Conservation (phyloP, 495 filamentous ascomycete species). For the Aspergillus ellipticus region DNA sequence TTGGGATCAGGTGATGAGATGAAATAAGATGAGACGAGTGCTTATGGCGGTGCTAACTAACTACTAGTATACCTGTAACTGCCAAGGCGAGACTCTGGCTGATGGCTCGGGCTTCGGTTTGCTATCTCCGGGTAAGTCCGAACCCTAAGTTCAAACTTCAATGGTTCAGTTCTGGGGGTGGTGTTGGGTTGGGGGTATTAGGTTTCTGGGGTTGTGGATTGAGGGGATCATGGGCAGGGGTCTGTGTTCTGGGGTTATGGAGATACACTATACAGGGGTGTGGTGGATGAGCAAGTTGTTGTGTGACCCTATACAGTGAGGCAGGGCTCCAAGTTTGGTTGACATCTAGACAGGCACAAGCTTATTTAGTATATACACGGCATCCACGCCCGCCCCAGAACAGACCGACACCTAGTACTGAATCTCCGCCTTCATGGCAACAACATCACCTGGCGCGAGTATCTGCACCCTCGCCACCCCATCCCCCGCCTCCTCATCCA, state of each 20-base stretch:
- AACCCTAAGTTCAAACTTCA: neutral
- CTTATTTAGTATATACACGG: neutral
- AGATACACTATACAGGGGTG: too few species aligned
- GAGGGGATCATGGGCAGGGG: too few species aligned
- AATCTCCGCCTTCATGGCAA: conserved; percentile 50
- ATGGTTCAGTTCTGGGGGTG: neutral
- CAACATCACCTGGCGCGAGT: conserved; percentile 33
- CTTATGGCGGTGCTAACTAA: too few species aligned
- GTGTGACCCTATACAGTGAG: neutral
- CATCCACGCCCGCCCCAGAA: neutral
- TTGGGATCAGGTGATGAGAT: neutral
- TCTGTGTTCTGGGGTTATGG: too few species aligned
- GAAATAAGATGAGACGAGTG: neutral
- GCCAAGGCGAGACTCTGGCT: too few species aligned
- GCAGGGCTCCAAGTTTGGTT: too few species aligned
- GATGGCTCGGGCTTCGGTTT: too few species aligned
- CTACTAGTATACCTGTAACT: too few species aligned
- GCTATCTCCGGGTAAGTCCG: neutral
- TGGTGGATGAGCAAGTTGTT: too few species aligned
- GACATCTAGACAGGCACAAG: neutral
- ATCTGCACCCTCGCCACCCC: conserved; percentile 34
- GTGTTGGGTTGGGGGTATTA: neutral
- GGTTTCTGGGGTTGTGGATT: too few species aligned
- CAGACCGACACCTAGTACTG: neutral
- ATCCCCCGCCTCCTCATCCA: conserved; percentile 31